Percentiles rank a stretch among this genome's conserved stretches.
These are phyloP conservation scores for Annulohypoxylon nitens DNA, from an alignment of 495 filamentous ascomycete species.

Conservation along the genomic window DNA sequence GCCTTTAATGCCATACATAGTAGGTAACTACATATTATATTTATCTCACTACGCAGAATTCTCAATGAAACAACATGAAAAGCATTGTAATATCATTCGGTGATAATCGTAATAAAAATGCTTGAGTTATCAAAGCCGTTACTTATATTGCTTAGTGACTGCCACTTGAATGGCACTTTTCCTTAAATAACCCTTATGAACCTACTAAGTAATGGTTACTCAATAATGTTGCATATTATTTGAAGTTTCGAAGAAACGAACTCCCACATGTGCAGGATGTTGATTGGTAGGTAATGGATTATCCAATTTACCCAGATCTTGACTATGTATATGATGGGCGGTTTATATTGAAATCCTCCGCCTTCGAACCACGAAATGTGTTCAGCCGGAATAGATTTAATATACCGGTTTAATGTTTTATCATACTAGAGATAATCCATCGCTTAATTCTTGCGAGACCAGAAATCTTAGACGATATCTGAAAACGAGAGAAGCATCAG, in stretches of 20 bases:
- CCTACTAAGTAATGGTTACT: too few species aligned
- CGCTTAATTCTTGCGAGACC: neutral
- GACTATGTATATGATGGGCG: neutral
- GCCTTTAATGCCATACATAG: too few species aligned
- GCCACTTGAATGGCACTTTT: too few species aligned
- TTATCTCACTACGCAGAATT: too few species aligned
- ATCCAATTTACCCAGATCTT: slow-evolving; percentile 36
- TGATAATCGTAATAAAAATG: too few species aligned
- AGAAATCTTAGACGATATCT: neutral
- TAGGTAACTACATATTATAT: too few species aligned
- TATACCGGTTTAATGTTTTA: neutral
- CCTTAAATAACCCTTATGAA: too few species aligned
- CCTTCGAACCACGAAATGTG: neutral
- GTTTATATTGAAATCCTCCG: neutral
- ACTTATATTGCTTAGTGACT: too few species aligned
- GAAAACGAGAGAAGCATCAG: neutral
- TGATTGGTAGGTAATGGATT: slow-evolving; percentile 22
- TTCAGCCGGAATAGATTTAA: slow-evolving; percentile 12
- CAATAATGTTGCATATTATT: neutral
- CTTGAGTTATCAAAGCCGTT: too few species aligned
- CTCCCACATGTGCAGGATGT: neutral
- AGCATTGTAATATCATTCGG: too few species aligned
- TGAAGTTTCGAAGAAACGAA: slow-evolving; percentile 11
- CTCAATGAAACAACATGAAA: too few species aligned
- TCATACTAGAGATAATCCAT: neutral